Evolutionary conservation across 2,329 filamentous ascomycete genomes (phyloP).

Genomic region (Zalaria sp.): DNA sequence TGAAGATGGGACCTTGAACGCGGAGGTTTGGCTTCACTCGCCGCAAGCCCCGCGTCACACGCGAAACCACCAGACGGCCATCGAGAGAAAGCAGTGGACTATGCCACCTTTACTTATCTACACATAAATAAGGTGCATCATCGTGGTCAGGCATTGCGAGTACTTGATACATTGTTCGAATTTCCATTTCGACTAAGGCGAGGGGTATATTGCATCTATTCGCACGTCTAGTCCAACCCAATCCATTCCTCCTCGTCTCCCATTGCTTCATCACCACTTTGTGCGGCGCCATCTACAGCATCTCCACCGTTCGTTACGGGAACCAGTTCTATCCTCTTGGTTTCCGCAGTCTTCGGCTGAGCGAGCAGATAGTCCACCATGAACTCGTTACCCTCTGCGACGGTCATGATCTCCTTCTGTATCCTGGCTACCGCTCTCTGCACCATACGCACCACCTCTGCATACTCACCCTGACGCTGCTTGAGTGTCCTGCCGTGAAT

Average conservation of each 20-base stretch:
- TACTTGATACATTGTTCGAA: too few relatives aligned
- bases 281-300: background rate
- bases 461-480: constrained; percentile 63
- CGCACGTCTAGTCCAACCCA: constrained; percentile 1
- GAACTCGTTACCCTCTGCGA: constrained; percentile 82
- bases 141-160: too few relatives aligned
- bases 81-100: too few relatives aligned
- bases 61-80: too few relatives aligned
- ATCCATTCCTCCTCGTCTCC: constrained; percentile 5
- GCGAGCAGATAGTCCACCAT: constrained; percentile 67
- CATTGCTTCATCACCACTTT: constrained; percentile 1
- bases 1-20: too few relatives aligned
- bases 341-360: constrained; percentile 7
- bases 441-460: constrained; percentile 71
- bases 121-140: too few relatives aligned
- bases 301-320: background rate
- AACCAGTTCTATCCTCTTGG: constrained; percentile 2
- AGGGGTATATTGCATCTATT: background rate
- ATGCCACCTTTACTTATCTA: too few relatives aligned
- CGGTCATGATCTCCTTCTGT: constrained; percentile 63
- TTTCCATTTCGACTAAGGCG: too few relatives aligned
- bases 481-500: constrained; percentile 77
- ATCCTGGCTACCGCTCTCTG: constrained; percentile 69
- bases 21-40: too few relatives aligned
- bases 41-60: too few relatives aligned